phyloP scores from a whole-genome alignment of 2,329 filamentous ascomycete genomes.

The Colletotrichum liaoningense region DNA sequence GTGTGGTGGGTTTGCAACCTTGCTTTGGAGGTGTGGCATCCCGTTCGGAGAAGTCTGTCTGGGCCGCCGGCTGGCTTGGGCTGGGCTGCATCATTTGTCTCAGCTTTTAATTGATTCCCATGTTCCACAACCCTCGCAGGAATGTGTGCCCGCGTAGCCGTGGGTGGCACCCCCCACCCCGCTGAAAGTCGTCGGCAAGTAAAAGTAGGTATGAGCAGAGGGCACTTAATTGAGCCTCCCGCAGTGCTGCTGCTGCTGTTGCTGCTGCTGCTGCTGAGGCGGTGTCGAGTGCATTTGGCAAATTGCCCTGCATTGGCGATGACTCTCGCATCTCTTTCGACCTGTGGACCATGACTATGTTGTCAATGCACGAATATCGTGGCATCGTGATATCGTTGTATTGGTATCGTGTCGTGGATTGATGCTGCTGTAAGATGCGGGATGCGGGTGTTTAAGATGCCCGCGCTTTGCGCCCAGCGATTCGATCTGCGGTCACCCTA shows the following conservation, averaged over 20 bases:
- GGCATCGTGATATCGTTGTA: constrained; percentile 18
- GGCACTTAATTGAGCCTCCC: constrained; percentile 3
- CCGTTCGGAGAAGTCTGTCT: constrained; percentile 15
- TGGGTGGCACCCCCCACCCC: neutral
- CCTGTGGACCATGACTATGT: neutral
- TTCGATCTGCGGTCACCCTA: constrained; percentile 26
- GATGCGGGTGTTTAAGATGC: constrained; percentile 31
- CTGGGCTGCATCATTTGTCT: constrained; percentile 33
- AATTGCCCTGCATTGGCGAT: constrained; percentile 10
- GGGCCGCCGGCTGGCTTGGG: constrained; percentile 30
- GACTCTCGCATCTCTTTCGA: neutral
- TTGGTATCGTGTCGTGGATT: constrained; percentile 12
- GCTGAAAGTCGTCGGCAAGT: neutral
- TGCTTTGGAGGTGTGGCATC: constrained; percentile 14
- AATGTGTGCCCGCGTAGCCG: constrained; percentile 29
- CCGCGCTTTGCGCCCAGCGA: constrained; percentile 29
- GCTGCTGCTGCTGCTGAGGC: constrained; percentile 7
- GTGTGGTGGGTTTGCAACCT: constrained; percentile 9
- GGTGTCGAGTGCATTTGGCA: constrained; percentile 1
- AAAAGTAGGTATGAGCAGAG: neutral
- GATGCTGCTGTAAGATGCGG: constrained; percentile 17
- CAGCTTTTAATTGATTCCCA: constrained; percentile 31
- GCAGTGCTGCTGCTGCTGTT: constrained; percentile 5
- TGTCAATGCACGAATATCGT: constrained; percentile 27
- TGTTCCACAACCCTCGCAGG: constrained; percentile 31